phyloP scores from a whole-genome alignment of 352 stramenopile species.

The Phytopythium mirpurense region DNA sequence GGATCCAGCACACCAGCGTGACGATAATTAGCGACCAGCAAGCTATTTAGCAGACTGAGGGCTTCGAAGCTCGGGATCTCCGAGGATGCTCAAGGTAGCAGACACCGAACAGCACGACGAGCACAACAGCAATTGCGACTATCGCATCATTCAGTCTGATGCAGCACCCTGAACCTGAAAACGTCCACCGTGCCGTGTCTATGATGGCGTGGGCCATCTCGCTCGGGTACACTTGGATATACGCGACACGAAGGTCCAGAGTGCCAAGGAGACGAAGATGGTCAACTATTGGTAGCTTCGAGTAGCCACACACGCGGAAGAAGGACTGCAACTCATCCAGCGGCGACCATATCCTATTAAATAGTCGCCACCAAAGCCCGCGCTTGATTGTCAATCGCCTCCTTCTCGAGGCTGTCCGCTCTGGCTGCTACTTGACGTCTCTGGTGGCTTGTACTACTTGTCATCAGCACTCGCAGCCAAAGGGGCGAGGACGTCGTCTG shows the following conservation, averaged over 20 bases:
- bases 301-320: constrained; percentile 1
- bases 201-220: constrained; percentile 7
- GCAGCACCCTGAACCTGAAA: constrained; percentile 25
- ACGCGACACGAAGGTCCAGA: constrained; percentile 4
- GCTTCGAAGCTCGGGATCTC: no score
- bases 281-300: not conserved
- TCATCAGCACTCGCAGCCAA: no score
- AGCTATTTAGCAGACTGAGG: no score
- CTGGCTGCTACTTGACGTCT: no score
- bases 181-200: constrained; percentile 3
- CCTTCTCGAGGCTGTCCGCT: no score
- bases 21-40: no score
- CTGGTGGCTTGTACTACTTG: no score
- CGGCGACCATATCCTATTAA: no score
- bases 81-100: constrained; percentile 4
- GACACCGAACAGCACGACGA: constrained; percentile 3
- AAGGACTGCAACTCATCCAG: not conserved
- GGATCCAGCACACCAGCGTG: no score
- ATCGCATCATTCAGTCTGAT: constrained; percentile 7
- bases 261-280: not conserved
- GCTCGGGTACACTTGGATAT: constrained; percentile 2
- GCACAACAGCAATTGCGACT: not conserved
- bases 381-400: no score
- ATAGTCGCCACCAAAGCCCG: no score
- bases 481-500: no score